phyloP scores from a whole-genome alignment of 2,329 filamentous ascomycete species.

The Stemphylium beticola region DNA sequence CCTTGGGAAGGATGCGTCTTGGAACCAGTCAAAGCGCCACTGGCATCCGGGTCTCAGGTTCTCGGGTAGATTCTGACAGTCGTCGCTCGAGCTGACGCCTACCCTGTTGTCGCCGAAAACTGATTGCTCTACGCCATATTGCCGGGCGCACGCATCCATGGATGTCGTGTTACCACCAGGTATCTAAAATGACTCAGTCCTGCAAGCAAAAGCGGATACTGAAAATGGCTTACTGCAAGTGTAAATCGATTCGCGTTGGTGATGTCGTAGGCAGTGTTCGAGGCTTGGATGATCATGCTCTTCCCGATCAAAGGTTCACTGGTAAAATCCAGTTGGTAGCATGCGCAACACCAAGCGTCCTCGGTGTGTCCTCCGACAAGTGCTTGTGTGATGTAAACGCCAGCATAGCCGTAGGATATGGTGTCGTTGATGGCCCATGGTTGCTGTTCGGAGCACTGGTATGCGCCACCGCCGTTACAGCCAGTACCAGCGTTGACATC shows the following conservation, averaged over 20 bases:
- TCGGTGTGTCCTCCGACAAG: conserved; percentile 56
- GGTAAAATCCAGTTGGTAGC: conserved; percentile 68
- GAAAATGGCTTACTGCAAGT: conserved; percentile 37
- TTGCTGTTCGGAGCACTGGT: conserved; percentile 64
- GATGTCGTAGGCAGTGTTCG: conserved; percentile 61
- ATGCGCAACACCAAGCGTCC: conserved; percentile 69
- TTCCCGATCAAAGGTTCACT: conserved; percentile 63
- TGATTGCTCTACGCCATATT: conserved; percentile 40
- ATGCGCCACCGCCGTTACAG: conserved; percentile 64
- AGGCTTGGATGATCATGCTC: conserved; percentile 68
- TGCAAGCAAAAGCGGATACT: background rate
- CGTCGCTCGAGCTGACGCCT: conserved; percentile 39
- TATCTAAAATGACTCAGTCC: conserved; percentile 31
- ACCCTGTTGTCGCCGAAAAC: conserved; percentile 40
- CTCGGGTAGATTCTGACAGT: conserved; percentile 45
- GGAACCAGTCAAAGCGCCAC: conserved; percentile 48
- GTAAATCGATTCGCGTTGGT: conserved; percentile 43
- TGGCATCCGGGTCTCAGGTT: conserved; percentile 34
- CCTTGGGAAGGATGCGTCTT: conserved; percentile 43
- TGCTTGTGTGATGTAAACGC: conserved; percentile 57
- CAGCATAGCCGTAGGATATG: conserved; percentile 69
- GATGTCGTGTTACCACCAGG: conserved; percentile 48
- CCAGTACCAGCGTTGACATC: conserved; percentile 58
- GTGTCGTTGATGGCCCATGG: conserved; percentile 67
- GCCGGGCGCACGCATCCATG: conserved; percentile 40